Conservation (phyloP, 208 protist species). For the Strigomonas oncopelti region DNA sequence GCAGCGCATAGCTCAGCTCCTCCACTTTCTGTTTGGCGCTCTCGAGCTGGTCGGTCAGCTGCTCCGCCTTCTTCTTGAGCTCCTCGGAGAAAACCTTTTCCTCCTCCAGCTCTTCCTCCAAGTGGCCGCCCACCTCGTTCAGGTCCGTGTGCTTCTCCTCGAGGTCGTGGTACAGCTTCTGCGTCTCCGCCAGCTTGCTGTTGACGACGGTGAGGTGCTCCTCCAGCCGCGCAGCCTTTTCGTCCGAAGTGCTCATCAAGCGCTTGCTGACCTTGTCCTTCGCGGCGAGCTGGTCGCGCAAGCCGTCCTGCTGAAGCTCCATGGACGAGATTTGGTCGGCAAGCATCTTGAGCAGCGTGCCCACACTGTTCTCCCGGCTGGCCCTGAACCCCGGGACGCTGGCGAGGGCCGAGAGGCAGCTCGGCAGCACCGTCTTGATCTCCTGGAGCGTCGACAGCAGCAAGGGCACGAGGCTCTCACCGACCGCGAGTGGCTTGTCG, state of each 20-base stretch:
- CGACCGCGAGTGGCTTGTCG: constrained; percentile 26
- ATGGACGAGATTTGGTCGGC: constrained; percentile 31
- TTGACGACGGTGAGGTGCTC: background rate
- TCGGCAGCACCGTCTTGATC: constrained; percentile 30
- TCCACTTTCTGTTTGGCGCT: background rate
- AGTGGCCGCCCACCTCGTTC: background rate
- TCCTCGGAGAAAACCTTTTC: background rate
- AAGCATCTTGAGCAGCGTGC: constrained; percentile 33
- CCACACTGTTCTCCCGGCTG: constrained; percentile 14
- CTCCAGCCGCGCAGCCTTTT: constrained; percentile 20
- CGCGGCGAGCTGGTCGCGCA: constrained; percentile 42
- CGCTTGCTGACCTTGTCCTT: constrained; percentile 31
- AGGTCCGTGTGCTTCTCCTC: background rate
- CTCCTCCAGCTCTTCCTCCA: constrained; percentile 12
- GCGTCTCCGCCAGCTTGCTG: constrained; percentile 13
- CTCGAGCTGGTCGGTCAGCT: background rate
- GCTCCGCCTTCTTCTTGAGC: constrained; percentile 3
- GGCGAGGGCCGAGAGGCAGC: constrained; percentile 12
- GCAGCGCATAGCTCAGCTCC: background rate
- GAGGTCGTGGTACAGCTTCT: constrained; percentile 6
- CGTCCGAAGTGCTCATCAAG: constrained; percentile 23
- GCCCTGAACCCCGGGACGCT: constrained; percentile 11
- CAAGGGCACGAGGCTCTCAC: constrained; percentile 40
- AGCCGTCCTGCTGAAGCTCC: constrained; percentile 28
- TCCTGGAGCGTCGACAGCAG: constrained; percentile 43